Base-by-base conservation (phyloP, 1,284 basidiomycete genomes). In the Rhodotorula sp. region DNA sequence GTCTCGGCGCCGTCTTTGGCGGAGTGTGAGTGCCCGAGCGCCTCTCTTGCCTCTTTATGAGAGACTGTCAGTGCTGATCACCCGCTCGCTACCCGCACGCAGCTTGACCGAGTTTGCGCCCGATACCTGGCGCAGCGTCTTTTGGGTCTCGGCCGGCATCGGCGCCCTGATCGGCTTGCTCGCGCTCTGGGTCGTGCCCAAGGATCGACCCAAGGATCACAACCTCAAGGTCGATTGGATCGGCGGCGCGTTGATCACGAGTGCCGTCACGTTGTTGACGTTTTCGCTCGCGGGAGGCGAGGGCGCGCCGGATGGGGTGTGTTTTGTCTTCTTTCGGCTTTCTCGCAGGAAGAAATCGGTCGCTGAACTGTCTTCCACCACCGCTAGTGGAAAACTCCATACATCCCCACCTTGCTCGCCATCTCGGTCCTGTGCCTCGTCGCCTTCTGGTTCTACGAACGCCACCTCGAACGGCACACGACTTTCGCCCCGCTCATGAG, bases 181-280 rank as follows among this genome's bases (percentile, higher is more conserved):
- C 0, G 89, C 85, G 0, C 74, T 84, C 0, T 68, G 86, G 22
- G 83, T 84, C 8, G 85, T 92, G 49, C 87, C 89, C 53, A 68
- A 80, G 0, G 87, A 84, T 66, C 70, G 72, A 79, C 51, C 58
- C 20, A 59, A 63, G 51, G 68, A 65, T 51, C 55, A 59, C 0
- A 88, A 91, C 74, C 81, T 81, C 33, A 84, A 89, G 0, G 83
- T 95, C 0, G 93, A 96, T 78, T 94, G 91, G 90, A 77, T 91
- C 29, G 93, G 93, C 7, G 89, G 89, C 0, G 81, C 86, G 26
- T 80, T 94, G 45, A 84, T 91, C 58, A 93, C 91, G 0, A 79
- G 84, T 0, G 92, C 90, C 0, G 82, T 95, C 20, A 87, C 91
- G 0, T 82, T 95, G 4, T 84, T 95, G 72, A 85, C 90, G 18